Evolutionary conservation across 2,329 filamentous ascomycete species (phyloP).

Genomic region (Fusarium clavum): DNA sequence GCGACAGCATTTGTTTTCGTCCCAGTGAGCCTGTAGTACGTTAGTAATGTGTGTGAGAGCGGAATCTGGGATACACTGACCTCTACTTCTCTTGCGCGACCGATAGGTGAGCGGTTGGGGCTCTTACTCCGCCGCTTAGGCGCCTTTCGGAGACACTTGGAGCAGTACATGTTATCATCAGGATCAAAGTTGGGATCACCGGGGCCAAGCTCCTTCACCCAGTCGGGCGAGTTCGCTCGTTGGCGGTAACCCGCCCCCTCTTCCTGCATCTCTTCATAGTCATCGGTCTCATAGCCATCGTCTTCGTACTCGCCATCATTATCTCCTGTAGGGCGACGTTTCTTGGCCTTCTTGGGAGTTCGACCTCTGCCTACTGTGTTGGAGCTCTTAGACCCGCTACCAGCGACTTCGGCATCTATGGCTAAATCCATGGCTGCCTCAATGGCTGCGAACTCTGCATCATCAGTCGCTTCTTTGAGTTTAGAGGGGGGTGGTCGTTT

Average conservation of each 20-base stretch:
- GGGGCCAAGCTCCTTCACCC: conserved; percentile 42
- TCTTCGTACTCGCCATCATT: conserved; percentile 24
- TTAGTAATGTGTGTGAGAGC: not conserved
- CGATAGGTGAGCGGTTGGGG: conserved; percentile 25
- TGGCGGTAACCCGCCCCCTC: not conserved
- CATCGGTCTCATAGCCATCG: conserved; percentile 3
- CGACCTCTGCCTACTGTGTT: not conserved
- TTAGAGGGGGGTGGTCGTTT: not conserved
- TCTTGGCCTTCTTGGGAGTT: conserved; percentile 1
- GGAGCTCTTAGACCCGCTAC: conserved; percentile 15
- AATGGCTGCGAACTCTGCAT: not conserved
- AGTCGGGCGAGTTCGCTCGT: conserved; percentile 43
- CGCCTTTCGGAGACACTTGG: conserved; percentile 48
- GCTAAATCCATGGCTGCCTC: too few relatives aligned
- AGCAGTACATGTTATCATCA: conserved; percentile 49
- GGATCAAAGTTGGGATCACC: conserved; percentile 42
- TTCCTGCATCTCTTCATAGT: conserved; percentile 7
- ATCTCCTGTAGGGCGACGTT: not conserved
- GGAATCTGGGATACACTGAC: conserved; percentile 13
- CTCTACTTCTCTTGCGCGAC: conserved; percentile 36
- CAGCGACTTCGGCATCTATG: not conserved
- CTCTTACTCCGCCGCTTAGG: conserved; percentile 42
- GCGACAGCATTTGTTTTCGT: conserved; percentile 39
- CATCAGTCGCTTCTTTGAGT: not conserved
- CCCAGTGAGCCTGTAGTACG: conserved; percentile 34